Evolutionary conservation across 192 early-diverging fungal genomes (phyloP).

Genomic region (Glomus cerebriforme): DNA sequence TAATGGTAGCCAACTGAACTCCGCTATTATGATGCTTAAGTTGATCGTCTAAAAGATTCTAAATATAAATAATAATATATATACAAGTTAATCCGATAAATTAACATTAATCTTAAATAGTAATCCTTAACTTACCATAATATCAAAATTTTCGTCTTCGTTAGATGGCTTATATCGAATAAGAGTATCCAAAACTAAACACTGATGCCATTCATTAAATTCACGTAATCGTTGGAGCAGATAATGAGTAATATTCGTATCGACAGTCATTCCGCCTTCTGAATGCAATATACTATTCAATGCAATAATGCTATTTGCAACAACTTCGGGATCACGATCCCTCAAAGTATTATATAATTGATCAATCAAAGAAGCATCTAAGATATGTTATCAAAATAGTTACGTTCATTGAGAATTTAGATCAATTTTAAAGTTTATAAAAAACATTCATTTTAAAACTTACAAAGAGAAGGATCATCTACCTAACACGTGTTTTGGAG

Average conservation of each 20-base stretch:
- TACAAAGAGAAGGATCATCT: background rate
- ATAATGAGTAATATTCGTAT: constrained; percentile 31
- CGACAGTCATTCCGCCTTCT: constrained; percentile 42
- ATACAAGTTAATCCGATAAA: background rate
- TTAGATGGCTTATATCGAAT: constrained; percentile 39
- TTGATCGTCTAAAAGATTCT: constrained; percentile 45
- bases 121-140: constrained; percentile 36
- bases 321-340: constrained; percentile 42
- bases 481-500: constrained; percentile 43
- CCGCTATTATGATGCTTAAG: constrained; percentile 37
- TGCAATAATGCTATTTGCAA: constrained; percentile 38
- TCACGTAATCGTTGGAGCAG: constrained; percentile 40
- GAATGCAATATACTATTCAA: constrained; percentile 39
- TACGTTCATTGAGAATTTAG: background rate
- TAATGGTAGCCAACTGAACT: constrained; percentile 43
- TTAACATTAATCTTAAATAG: background rate
- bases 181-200: constrained; percentile 37
- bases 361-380: constrained; percentile 44
- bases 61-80: background rate
- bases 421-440: background rate
- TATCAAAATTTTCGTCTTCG: constrained; percentile 44
- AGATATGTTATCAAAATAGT: background rate
- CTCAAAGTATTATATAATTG: constrained; percentile 36
- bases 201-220: constrained; percentile 39
- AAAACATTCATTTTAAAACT: background rate